phyloP scores from a whole-genome alignment of 352 stramenopile species.

The Salisapilia sapeloensis region DNA sequence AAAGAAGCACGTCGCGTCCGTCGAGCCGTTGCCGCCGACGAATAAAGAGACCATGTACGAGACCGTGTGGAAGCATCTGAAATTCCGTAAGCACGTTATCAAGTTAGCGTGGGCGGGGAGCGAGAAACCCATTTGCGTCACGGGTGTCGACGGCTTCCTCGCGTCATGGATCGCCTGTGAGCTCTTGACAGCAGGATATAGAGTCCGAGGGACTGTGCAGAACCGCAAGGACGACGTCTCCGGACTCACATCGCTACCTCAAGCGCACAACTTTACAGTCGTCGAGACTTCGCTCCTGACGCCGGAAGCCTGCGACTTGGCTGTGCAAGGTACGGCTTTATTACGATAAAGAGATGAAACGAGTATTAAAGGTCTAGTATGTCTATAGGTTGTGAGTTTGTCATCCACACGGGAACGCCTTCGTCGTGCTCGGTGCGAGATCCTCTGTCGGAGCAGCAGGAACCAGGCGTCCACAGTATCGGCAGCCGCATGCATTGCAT shows the following conservation, averaged over 20 bases:
- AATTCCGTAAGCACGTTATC: slow-evolving; percentile 73
- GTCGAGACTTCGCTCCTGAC: slow-evolving; percentile 79
- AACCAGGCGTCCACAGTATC: slow-evolving; percentile 78
- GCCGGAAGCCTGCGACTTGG: slow-evolving; percentile 72
- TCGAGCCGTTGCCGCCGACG: slow-evolving; percentile 13
- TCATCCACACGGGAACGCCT: slow-evolving; percentile 78
- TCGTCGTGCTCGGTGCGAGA: slow-evolving; percentile 78
- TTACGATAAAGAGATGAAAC: too few species aligned
- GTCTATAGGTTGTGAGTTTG: slow-evolving; percentile 62
- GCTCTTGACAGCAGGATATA: slow-evolving; percentile 56
- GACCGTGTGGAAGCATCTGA: slow-evolving; percentile 60
- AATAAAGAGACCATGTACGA: slow-evolving; percentile 56
- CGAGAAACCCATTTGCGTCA: slow-evolving; percentile 75
- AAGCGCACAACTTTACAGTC: slow-evolving; percentile 64
- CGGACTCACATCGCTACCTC: slow-evolving; percentile 45
- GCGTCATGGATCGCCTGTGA: slow-evolving; percentile 77
- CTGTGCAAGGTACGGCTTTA: slow-evolving; percentile 27
- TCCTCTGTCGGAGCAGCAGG: slow-evolving; percentile 64
- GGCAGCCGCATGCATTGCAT: slow-evolving; percentile 83
- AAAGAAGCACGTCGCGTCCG: too few species aligned
- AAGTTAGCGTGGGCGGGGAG: slow-evolving; percentile 48
- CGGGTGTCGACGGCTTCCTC: slow-evolving; percentile 71
- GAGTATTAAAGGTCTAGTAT: too few species aligned
- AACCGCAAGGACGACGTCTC: slow-evolving; percentile 77
- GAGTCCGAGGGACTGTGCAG: slow-evolving; percentile 71